Conservation (phyloP, 768 basidiomycete species). For the Peribolospora baueri region DNA sequence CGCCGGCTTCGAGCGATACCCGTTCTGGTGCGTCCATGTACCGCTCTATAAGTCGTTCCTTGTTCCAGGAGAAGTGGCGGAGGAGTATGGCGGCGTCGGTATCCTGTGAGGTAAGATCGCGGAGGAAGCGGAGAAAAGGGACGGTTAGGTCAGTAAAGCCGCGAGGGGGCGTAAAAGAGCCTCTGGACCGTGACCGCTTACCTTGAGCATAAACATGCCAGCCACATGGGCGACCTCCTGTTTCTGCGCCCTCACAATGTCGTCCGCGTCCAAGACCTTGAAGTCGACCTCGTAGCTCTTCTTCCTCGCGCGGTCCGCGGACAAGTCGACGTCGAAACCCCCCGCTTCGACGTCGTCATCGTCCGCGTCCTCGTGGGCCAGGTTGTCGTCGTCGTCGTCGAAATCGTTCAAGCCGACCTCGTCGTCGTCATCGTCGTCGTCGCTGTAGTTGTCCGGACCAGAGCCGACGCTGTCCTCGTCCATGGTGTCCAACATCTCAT, state of each 20-base stretch:
- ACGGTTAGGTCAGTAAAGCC: not conserved
- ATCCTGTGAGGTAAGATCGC: slow-evolving; percentile 22
- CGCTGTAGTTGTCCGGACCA: slow-evolving; percentile 8
- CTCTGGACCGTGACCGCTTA: slow-evolving; percentile 24
- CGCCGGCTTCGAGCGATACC: slow-evolving; percentile 51
- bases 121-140: not conserved
- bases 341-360: slow-evolving; percentile 27
- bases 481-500: slow-evolving; percentile 10
- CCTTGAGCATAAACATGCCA: slow-evolving; percentile 68
- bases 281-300: slow-evolving; percentile 73
- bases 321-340: slow-evolving; percentile 36
- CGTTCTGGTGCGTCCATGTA: slow-evolving; percentile 76
- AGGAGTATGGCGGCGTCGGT: slow-evolving; percentile 53
- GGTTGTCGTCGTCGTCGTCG: slow-evolving; percentile 31
- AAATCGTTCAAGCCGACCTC: not conserved
- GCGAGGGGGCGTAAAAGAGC: not conserved
- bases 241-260: slow-evolving; percentile 55
- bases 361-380: slow-evolving; percentile 33
- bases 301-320: slow-evolving; percentile 28
- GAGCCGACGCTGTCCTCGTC: slow-evolving; percentile 10
- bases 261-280: slow-evolving; percentile 42
- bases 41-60: slow-evolving; percentile 66
- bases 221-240: slow-evolving; percentile 63
- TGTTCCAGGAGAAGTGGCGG: slow-evolving; percentile 76
- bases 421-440: slow-evolving; percentile 11